phyloP scores from a whole-genome alignment of 305 asterid species.

The Rubia tinctorum region DNA sequence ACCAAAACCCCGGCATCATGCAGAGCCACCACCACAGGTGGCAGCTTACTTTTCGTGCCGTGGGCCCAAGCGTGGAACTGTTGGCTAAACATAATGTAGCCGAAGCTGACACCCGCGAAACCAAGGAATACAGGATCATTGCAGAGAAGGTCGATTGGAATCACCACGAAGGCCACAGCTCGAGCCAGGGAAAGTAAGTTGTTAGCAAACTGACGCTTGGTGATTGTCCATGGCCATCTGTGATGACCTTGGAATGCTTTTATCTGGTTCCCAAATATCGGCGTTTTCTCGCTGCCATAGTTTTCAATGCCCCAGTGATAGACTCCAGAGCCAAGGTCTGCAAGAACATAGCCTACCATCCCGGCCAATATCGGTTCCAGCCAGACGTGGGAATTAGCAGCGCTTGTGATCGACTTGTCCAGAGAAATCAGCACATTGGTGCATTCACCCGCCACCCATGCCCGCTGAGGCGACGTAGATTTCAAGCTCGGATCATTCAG shows the following conservation, averaged over 20 bases:
- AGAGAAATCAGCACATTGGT: constrained; percentile 59
- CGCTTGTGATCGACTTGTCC: constrained; percentile 39
- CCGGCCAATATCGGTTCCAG: constrained; percentile 58
- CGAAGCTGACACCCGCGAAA: constrained; percentile 54
- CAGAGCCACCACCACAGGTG: constrained; percentile 55
- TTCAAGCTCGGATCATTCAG: constrained; percentile 46
- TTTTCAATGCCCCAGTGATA: constrained; percentile 95
- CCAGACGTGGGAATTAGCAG: constrained; percentile 44
- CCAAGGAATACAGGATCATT: constrained; percentile 44
- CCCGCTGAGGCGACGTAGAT: constrained; percentile 82
- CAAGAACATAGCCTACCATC: constrained; percentile 51
- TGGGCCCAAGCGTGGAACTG: constrained; percentile 97
- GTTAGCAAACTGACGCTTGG: constrained; percentile 75
- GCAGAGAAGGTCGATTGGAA: constrained; percentile 43
- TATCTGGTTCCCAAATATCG: constrained; percentile 60
- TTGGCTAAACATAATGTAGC: constrained; percentile 87
- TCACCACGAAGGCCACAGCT: constrained; percentile 47
- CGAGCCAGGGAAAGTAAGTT: constrained; percentile 67
- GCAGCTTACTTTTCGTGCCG: constrained; percentile 68
- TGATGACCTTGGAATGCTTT: constrained; percentile 92
- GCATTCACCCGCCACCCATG: constrained; percentile 75
- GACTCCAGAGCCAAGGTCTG: constrained; percentile 78
- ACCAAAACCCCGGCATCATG: constrained; percentile 76
- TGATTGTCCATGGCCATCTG: constrained; percentile 83
- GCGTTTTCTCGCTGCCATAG: constrained; percentile 64